phyloP scores from a whole-genome alignment of 495 filamentous ascomycete species.

The Thozetella sp. region DNA sequence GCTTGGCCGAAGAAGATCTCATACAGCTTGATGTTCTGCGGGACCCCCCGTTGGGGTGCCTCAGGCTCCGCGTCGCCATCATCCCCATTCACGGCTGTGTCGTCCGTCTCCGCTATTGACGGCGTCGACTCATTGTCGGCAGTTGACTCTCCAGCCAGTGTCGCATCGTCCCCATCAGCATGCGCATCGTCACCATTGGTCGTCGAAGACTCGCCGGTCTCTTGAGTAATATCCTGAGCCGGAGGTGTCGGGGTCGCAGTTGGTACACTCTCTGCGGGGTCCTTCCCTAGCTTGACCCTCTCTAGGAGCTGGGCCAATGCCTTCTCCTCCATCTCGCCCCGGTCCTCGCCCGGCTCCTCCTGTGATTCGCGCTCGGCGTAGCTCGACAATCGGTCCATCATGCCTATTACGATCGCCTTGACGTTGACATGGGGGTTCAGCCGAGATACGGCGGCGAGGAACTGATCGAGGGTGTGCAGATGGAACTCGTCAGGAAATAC shows the following conservation, averaged over 20 bases:
- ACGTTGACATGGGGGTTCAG: constrained; percentile 95
- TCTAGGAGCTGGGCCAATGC: constrained; percentile 76
- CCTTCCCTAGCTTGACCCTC: constrained; percentile 71
- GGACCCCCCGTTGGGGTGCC: constrained; percentile 71
- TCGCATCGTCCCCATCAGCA: constrained; percentile 15
- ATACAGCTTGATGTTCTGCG: constrained; percentile 86
- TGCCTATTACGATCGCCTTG: constrained; percentile 95
- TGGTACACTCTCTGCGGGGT: constrained; percentile 37
- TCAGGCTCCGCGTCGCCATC: constrained; percentile 37
- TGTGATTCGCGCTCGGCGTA: constrained; percentile 90
- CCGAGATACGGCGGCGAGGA: constrained; percentile 86
- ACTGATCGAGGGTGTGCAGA: constrained; percentile 91
- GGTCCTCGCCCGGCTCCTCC: constrained; percentile 66
- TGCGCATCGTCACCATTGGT: constrained; percentile 9
- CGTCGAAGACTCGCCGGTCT: constrained; percentile 13
- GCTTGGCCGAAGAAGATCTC: constrained; percentile 98
- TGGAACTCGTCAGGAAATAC: constrained; percentile 99
- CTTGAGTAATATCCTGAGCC: constrained; percentile 11
- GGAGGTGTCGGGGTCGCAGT: constrained; percentile 7
- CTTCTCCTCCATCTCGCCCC: constrained; percentile 79
- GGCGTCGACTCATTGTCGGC: constrained; percentile 37
- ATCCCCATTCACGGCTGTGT: constrained; percentile 36
- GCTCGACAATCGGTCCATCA: constrained; percentile 94
- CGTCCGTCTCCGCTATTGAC: constrained; percentile 42
- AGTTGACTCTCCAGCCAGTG: constrained; percentile 15